A percentile compares a stretch with the other conserved stretches of the same genome.
Conservation (phyloP, 805 yeast genomes). For the Maudiozyma barnettii region DNA sequence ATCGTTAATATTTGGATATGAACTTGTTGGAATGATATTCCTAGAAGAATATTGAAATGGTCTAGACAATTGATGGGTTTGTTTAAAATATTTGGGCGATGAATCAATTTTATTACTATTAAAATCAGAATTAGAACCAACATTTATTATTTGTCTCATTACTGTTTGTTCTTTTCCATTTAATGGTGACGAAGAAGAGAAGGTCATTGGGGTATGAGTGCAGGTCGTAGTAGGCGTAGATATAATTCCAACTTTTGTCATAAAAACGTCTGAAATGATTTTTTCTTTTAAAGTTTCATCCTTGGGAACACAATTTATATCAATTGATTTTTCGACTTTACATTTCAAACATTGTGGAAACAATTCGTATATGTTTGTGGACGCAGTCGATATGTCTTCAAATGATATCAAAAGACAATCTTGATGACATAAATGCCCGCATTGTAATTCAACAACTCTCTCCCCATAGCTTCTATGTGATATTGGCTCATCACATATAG, state of each 20-base stretch:
- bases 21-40: too few relatives aligned
- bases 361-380: constrained; percentile 13
- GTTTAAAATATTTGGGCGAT: too few relatives aligned
- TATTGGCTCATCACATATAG: constrained; percentile 44
- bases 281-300: constrained; percentile 21
- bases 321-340: constrained; percentile 4
- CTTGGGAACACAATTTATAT: constrained; percentile 22
- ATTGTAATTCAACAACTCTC: constrained; percentile 38
- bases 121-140: neutral
- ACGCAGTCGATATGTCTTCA: constrained; percentile 11
- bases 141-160: neutral
- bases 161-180: neutral
- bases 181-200: neutral
- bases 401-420: constrained; percentile 42
- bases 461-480: constrained; percentile 37
- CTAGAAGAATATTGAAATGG: too few relatives aligned
- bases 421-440: constrained; percentile 51
- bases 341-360: constrained; percentile 25
- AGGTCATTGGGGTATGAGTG: neutral
- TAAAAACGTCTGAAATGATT: constrained; percentile 20
- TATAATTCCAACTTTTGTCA: constrained; percentile 1
- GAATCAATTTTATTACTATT: neutral
- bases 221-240: neutral
- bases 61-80: too few relatives aligned
- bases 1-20: neutral